Evolutionary conservation across 2,329 filamentous ascomycete genomes (phyloP), one percentile per base, ranked within the genome.

Genomic region (Metarhizium brunneum): DNA sequence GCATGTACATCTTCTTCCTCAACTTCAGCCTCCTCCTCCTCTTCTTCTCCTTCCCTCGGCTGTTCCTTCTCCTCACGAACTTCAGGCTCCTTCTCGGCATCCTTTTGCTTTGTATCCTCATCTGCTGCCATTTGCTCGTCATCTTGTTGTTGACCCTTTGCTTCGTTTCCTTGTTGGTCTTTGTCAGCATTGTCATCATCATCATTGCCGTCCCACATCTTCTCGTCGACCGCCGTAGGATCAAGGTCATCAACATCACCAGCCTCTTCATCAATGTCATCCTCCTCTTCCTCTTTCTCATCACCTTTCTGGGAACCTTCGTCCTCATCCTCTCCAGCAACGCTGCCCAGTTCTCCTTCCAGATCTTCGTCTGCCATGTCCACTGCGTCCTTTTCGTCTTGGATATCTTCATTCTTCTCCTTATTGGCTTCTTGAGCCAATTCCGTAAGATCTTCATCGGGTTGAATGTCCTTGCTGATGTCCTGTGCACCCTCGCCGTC

Each of bases 401-500:
- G 86, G 54, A 91, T 86, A 16, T 88, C 86, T 1, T 76, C 79
- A 11, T 75, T 73, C 42, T 82, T 76, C 59, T 87, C 81, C 58
- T 84, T 80, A 58, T 89, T 86, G 47, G 85, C 81, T 64, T 96
- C 88, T 68, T 96, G 90, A 0, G 94, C 92, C 48, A 99, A 77
- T 62, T 99, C 94, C 0, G 88, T 85, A 4, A 99, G 75, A 67
- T 99, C 92, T 68, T 99, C 94, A 58, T 99, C 92, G 16, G 92
- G 87, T 60, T 89, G 84, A 50, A 99, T 87, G 65, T 99, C 94
- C 68, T 99, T 97, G 71, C 92, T 97, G 61, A 99, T 97, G 69
- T 99, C 92, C 67, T 99, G 92, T 4, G 88, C 92, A 18, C 92
- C 95, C 69, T 96, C 89, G 11, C 94, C 95, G 49, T 96, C 94